A percentile compares a stretch with the other conserved stretches of the same genome.
Evolutionary conservation across 2,329 filamentous ascomycete species (phyloP).

Genomic region (Sordariomycetes sp.): DNA sequence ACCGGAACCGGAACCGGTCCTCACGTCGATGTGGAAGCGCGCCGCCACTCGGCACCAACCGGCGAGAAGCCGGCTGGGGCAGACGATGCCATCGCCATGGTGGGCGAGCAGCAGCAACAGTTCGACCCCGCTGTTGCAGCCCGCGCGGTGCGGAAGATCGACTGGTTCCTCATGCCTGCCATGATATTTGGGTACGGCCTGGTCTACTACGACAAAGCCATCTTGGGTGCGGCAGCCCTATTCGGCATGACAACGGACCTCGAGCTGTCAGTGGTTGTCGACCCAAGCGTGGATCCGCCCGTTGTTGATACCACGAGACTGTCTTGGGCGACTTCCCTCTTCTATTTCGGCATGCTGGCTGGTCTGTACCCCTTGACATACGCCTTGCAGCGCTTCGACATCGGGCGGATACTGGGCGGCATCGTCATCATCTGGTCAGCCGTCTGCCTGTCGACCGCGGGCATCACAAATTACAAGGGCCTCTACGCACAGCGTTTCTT

Average conservation of each 20-base stretch:
- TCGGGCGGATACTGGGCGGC: slow-evolving; percentile 53
- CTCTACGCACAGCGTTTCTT: slow-evolving; percentile 60
- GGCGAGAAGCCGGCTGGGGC: too few relatives aligned
- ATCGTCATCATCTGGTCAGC: slow-evolving; percentile 58
- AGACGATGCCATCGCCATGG: slow-evolving; percentile 48
- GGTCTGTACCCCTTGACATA: slow-evolving; percentile 69
- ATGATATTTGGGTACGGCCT: slow-evolving; percentile 47
- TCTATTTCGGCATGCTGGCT: slow-evolving; percentile 73
- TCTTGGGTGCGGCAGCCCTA: slow-evolving; percentile 61
- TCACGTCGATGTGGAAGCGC: too few relatives aligned
- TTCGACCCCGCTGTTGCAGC: slow-evolving; percentile 46
- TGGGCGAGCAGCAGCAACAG: slow-evolving; percentile 43
- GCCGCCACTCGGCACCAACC: too few relatives aligned
- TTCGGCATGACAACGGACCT: slow-evolving; percentile 71
- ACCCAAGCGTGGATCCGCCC: slow-evolving; percentile 33
- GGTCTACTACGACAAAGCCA: slow-evolving; percentile 49
- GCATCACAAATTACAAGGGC: slow-evolving; percentile 53
- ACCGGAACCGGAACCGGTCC: too few relatives aligned
- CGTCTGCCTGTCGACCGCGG: slow-evolving; percentile 60
- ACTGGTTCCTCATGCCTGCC: slow-evolving; percentile 56
- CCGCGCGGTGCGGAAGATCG: slow-evolving; percentile 56
- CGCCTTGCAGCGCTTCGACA: slow-evolving; percentile 56
- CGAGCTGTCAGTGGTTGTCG: slow-evolving; percentile 44
- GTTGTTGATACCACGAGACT: slow-evolving; percentile 58
- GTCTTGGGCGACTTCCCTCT: slow-evolving; percentile 69